Evolutionary conservation across 2,329 filamentous ascomycete genomes (phyloP), one percentile per base, ranked within the genome.

Genomic region (Tricladium varicosporioides): DNA sequence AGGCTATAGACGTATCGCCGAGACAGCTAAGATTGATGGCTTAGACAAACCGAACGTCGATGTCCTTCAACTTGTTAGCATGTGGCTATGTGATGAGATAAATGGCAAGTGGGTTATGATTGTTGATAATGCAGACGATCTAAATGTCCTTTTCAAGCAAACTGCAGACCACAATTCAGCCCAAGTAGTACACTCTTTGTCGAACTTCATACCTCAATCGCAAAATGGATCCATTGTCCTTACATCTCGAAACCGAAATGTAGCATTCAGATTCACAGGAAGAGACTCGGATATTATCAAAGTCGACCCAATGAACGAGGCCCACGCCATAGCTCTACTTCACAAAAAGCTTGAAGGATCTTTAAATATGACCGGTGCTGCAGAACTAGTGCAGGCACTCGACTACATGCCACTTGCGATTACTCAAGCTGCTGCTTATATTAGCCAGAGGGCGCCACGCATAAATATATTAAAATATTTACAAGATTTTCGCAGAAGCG

Each of bases 401-500:
- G 68, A 69, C n/a, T 62, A 44, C 46, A 65, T 69, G 47, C 66
- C 67, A 4, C 61, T 66, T 14, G 66, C 65, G n/a, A 66, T 69
- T 42, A 57, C 58, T 2, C 64, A 68, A 40, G 66, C 65, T 2
- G 64, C 54, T 2, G 49, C 63, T 9, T 68, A 67, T 53, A 64
- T 68, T 54, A 42, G 22, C 5, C n/a, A 51, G 43, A 58, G 63
- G 42, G 53, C 51, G 11, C 70, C 70, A 1, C 67, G 65, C 22
- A 66, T 56, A 33, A 73, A 72, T 0, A 56, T 74, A 0, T 16
- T 57, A 40, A 52, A 65, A 16, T 81, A 80, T 53, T 57, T 78
- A 1, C 54, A 70, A 2, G 54, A 71, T 1, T 72, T 78, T 52
- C 64, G 60, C 5, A 65, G 69, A 51, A 72, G 65, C 58, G 69